These are phyloP conservation scores for Aspergillus versicolor DNA, from an alignment of 2,329 filamentous ascomycete genomes.

Conservation along the genomic window DNA sequence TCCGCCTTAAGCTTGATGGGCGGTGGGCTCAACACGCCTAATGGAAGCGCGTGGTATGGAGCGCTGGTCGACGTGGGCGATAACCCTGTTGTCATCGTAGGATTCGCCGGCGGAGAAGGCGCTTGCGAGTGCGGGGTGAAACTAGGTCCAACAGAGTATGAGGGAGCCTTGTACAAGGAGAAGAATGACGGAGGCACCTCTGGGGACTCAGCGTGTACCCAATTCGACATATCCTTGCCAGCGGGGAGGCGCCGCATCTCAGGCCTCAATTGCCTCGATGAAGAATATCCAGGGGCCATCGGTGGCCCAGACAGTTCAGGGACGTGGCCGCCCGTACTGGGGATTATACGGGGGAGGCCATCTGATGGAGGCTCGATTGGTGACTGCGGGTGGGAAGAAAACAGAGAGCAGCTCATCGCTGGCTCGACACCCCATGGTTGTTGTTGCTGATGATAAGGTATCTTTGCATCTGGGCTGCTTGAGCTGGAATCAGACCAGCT, in stretches of 20 bases:
- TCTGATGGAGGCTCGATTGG: conserved; percentile 8
- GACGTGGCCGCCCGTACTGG: conserved; percentile 6
- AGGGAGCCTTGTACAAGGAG: conserved; percentile 12
- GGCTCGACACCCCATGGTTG: conserved; percentile 15
- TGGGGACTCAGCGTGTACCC: conserved; percentile 12
- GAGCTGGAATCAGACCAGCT: conserved; percentile 27
- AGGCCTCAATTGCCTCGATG: conserved; percentile 14
- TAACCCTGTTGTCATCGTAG: neutral
- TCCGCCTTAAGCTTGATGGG: conserved; percentile 10
- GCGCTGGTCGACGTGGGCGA: conserved; percentile 25
- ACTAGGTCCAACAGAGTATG: conserved; percentile 5
- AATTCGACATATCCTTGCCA: conserved; percentile 10
- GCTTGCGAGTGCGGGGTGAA: conserved; percentile 5
- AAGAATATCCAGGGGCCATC: conserved; percentile 13
- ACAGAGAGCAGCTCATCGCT: conserved; percentile 14
- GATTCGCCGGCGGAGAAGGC: neutral
- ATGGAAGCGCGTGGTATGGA: conserved; percentile 21
- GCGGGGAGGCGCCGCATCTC: conserved; percentile 11
- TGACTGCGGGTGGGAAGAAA: conserved; percentile 9
- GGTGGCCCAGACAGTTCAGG: conserved; percentile 14
- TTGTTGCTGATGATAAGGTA: conserved; percentile 18
- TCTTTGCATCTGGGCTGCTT: conserved; percentile 18
- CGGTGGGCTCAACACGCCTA: conserved; percentile 11
- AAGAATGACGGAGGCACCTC: neutral
- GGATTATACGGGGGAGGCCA: conserved; percentile 14